Base-by-base conservation (phyloP, 2,329 filamentous ascomycete genomes). In the Cercospora sp. region DNA sequence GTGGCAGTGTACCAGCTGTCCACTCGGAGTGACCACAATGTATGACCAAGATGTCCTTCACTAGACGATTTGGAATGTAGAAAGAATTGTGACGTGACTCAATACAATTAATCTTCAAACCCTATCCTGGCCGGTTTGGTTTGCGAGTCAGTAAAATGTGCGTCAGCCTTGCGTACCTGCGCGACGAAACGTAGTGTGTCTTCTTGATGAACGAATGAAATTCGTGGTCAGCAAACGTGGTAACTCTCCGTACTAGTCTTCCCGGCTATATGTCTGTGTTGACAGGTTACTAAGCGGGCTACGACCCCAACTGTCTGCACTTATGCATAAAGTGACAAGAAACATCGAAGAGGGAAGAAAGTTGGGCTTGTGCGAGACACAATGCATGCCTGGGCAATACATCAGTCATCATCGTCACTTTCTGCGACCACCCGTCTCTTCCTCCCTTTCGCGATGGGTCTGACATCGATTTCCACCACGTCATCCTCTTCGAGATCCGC, bases 351-450 rank as follows among this genome's bases (percentile, higher is more conserved):
- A 30, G 7, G 0, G 6, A n/a, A 7, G 12, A 16, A 26, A 13
- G 10, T 26, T 5, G 45, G 21, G 16, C 24, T 30, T n/a, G 16
- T 8, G 49, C 21, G 49, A 55, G 49, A 55, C 12, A n/a, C 8
- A 13, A 53, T 26, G 49, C 49, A 53, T 24, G 21, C 12, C 45
- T 21, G 0, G 2, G 45, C 26, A 61, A 61, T 2, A 16, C 32
- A 30, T 62, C 26, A 62, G 9, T 51, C 60, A 24, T 62, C 60
- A 26, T 63, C 61, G 28, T 73, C 72, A 40, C 71, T 74, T 13
- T 72, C 72, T n/a, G 71, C 68, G 10, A 72, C 61, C 9, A 74
- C 65, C 43, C 71, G 62, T 43, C 66, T 72, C 60, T 66, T 71
- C n/a, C 68, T 63, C 12, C 43, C 49, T 30, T 66, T 69, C 40